phyloP scores from a whole-genome alignment of 768 basidiomycete genomes.

The Kondoa malvinella region DNA sequence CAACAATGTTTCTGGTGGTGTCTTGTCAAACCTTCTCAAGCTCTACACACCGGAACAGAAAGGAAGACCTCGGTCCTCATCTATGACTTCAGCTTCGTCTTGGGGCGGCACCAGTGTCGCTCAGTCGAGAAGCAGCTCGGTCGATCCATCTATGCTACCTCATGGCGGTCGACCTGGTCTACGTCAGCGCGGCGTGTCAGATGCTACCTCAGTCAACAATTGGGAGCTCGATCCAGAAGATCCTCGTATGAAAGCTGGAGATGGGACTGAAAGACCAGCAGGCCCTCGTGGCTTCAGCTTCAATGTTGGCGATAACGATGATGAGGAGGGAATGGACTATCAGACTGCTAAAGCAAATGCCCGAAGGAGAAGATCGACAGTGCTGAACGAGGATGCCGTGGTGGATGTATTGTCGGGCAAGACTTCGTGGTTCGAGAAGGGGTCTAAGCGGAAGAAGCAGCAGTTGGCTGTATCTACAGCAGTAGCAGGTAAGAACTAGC shows the following conservation, averaged over 20 bases:
- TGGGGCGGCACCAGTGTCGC: conserved; percentile 1
- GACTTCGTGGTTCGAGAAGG: conserved; percentile 1
- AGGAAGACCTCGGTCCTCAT: neutral
- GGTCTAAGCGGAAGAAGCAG: conserved; percentile 19
- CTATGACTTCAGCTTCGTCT: conserved; percentile 8
- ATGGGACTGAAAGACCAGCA: neutral
- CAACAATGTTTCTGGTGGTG: conserved; percentile 7
- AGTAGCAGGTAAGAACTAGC: conserved; percentile 18
- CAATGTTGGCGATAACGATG: neutral
- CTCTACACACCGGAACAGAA: conserved; percentile 34
- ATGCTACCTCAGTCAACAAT: conserved; percentile 18
- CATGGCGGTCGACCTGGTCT: conserved; percentile 1
- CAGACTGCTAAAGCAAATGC: conserved; percentile 1
- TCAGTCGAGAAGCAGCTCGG: conserved; percentile 11
- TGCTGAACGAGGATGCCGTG: conserved; percentile 14
- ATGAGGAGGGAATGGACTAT: neutral
- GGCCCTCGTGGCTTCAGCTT: neutral
- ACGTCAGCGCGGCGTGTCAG: conserved; percentile 6
- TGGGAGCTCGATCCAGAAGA: conserved; percentile 20
- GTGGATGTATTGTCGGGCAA: conserved; percentile 9
- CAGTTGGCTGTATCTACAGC: conserved; percentile 18
- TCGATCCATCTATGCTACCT: conserved; percentile 6
- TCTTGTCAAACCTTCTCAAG: conserved; percentile 42
- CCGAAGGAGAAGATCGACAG: conserved; percentile 10
- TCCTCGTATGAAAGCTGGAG: conserved; percentile 12